phyloP scores from a whole-genome alignment of 1,284 basidiomycete species.

The Heterobasidion parviporum region DNA sequence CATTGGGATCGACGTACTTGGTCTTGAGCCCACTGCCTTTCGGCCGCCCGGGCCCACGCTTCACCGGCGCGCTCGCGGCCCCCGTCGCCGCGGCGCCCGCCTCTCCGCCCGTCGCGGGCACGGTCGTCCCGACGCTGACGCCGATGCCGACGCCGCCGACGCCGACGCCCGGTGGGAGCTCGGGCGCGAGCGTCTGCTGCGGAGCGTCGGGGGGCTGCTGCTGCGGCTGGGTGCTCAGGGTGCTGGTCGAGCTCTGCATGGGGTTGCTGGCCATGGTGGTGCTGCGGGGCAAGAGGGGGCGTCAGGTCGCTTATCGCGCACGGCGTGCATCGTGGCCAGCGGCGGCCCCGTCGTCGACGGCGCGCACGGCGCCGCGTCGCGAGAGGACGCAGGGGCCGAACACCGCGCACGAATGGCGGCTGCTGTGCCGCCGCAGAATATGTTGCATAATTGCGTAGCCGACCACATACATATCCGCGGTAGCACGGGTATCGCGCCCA shows the following conservation, averaged over 20 bases:
- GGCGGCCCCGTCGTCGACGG: too few relatives aligned
- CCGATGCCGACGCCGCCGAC: too few relatives aligned
- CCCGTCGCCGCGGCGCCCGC: neutral
- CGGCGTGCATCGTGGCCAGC: neutral
- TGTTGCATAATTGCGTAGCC: neutral
- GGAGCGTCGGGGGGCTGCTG: neutral
- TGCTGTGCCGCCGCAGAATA: neutral
- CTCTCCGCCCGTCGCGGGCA: neutral
- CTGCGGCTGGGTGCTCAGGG: neutral
- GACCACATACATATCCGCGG: neutral
- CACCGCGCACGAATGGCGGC: neutral
- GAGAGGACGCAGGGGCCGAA: neutral
- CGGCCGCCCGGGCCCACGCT: conserved; percentile 34
- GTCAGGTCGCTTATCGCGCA: neutral
- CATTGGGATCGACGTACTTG: conserved; percentile 33
- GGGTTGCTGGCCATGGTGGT: neutral
- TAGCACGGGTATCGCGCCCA: neutral
- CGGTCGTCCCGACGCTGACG: neutral
- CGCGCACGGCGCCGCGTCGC: too few relatives aligned
- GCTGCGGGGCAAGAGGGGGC: neutral
- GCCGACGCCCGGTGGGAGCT: too few relatives aligned
- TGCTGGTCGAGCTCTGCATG: neutral
- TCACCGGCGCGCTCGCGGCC: conserved; percentile 18
- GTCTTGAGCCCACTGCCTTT: conserved; percentile 41
- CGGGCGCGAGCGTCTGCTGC: neutral